phyloP scores from a whole-genome alignment of 768 basidiomycete genomes.

The Kwoniella europaea region DNA sequence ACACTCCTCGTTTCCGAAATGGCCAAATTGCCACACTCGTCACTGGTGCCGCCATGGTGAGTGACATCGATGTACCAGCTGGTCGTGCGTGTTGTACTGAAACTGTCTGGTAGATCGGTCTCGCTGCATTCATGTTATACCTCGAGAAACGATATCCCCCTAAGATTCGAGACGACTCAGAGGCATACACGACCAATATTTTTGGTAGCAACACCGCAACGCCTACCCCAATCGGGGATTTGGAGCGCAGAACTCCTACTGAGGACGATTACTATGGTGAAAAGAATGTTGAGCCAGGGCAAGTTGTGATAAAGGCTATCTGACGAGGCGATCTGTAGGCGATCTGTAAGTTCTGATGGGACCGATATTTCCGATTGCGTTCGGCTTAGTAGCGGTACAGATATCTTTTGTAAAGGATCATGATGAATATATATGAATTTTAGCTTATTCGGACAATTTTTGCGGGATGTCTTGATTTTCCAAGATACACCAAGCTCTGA shows the following conservation, averaged over 20 bases:
- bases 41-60: slow-evolving; percentile 23
- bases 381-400: too few species aligned
- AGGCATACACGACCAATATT: neutral
- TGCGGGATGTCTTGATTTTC: too few species aligned
- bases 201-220: neutral
- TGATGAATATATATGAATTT: too few species aligned
- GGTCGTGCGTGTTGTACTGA: neutral
- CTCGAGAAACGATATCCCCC: neutral
- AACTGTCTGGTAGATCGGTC: neutral
- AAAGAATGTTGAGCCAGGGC: neutral
- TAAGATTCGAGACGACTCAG: neutral
- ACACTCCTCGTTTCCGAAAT: slow-evolving; percentile 71
- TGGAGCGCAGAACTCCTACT: neutral
- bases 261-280: neutral
- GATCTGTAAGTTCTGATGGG: too few species aligned
- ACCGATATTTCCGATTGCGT: too few species aligned
- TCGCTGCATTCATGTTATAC: slow-evolving; percentile 5
- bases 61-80: neutral
- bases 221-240: neutral
- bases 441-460: too few species aligned
- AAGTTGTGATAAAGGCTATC: neutral
- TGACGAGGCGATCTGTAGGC: neutral
- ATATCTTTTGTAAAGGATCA: too few species aligned
- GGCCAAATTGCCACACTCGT: slow-evolving; percentile 64
- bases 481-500: too few species aligned